Base-by-base conservation (phyloP, 108 stramenopile genomes). In the Skeletonema costatum region DNA sequence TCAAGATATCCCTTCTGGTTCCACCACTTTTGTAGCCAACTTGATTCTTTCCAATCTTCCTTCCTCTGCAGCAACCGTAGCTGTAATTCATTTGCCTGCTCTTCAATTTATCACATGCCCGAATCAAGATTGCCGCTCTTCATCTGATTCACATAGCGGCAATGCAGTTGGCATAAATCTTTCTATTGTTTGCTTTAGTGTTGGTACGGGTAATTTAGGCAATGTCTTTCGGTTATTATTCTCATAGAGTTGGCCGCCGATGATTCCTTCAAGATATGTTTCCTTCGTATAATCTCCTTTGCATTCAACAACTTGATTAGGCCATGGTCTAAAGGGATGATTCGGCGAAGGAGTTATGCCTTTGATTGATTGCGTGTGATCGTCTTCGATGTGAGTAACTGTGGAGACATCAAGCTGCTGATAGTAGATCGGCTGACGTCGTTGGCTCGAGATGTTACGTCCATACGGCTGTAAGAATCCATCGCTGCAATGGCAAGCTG, bases 21-120 rank as follows among this genome's bases (percentile, higher is more conserved):
- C 90, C 90, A 91, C 88, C 88, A 89, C 29, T 65, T 25, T 44
- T 87, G 87, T 19, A 91, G 78, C 90, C 90, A 91, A 11, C 87
- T 78, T 33, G 85, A 70, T 10, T 75, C 5, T 25, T 70, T 67
- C 58, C 33, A 66, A 11, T 72, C 66, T 36, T 66, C 70, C 8
- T 86, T 51, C 30, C 69, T 46, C 30, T 77, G 64, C 48, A 80
- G 21, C 17, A 90, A 73, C 29, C 85, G 85, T 33, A 80, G 58
- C 36, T 90, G 90, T 12, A 90, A 51, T 35, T 63, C 35, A 12
- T 61, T 30, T 11, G 87, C 85, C 41, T 86, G 81, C 5, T 78
- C 60, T 31, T 73, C 77, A 39, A 86, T 31, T 56, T 32, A 13
- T 73, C 63, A 62, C 64, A 75, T n/a, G 84, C 84, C 39, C 70